Percentiles rank a stretch among this genome's conserved stretches.
Conservation (phyloP, 2,329 filamentous ascomycete genomes). For the Colletotrichum truncatum region DNA sequence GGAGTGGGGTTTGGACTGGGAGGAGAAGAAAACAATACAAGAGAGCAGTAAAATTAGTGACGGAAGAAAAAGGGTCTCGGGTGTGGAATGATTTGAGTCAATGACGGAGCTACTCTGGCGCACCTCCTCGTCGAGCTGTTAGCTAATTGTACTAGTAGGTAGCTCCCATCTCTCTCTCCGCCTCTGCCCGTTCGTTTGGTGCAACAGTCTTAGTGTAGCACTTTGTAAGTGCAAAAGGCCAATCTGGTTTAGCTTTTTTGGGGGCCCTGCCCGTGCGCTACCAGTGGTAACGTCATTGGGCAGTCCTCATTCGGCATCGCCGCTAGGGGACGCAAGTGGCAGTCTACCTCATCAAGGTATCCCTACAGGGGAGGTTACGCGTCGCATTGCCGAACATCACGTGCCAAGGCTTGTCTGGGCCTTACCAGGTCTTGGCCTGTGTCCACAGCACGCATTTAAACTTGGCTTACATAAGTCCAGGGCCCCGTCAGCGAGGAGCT, state of each 20-base stretch:
- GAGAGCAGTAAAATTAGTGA: neutral
- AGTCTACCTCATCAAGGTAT: slow-evolving; percentile 1
- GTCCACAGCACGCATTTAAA: neutral
- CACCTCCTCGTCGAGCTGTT: too few species aligned
- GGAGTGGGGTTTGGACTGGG: neutral
- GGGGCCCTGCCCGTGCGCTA: slow-evolving; percentile 9
- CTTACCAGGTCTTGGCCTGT: neutral
- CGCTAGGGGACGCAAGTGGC: neutral
- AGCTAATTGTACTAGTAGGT: too few species aligned
- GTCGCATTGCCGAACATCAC: slow-evolving; percentile 24
- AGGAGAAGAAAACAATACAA: neutral
- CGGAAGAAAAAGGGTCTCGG: neutral
- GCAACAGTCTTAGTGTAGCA: too few species aligned
- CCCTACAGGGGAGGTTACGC: slow-evolving; percentile 22
- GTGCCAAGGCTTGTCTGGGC: slow-evolving; percentile 18
- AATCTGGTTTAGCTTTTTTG: neutral
- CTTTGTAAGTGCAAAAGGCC: neutral
- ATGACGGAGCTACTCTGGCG: neutral
- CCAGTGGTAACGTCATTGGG: slow-evolving; percentile 12
- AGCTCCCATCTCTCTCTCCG: too few species aligned
- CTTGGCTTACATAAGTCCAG: slow-evolving; percentile 17
- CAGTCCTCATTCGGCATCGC: slow-evolving; percentile 2
- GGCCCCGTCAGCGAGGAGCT: too few species aligned
- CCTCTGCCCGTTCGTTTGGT: too few species aligned
- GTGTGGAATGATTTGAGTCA: neutral